phyloP scores from a whole-genome alignment of 1,284 basidiomycete species.

The Lentinula novae-zelandiae region DNA sequence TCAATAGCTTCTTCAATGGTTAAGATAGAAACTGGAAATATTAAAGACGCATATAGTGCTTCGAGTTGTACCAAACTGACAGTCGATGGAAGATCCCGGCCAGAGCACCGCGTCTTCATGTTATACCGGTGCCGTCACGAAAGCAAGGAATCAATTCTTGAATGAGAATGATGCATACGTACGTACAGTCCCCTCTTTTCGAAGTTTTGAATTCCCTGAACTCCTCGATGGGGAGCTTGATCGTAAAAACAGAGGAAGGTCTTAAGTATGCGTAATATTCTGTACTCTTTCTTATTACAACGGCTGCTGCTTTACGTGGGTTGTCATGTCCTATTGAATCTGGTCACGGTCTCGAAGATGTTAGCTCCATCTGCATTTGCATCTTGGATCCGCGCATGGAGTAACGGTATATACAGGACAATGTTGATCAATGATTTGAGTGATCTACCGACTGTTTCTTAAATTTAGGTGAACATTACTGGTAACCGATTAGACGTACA shows the following conservation, averaged over 20 bases:
- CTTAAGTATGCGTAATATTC: not conserved
- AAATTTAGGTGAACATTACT: no score
- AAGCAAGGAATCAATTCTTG: not conserved
- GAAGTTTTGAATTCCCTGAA: not conserved
- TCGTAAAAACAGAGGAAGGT: not conserved
- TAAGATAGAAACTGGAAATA: no score
- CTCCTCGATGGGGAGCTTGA: not conserved
- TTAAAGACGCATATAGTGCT: not conserved
- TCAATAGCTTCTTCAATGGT: no score
- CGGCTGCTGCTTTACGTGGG: no score
- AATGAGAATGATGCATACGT: not conserved
- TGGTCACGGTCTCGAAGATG: no score
- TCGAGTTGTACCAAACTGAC: not conserved
- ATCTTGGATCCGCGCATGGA: no score
- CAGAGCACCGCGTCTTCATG: not conserved
- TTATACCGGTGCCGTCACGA: not conserved
- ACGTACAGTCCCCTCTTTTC: not conserved
- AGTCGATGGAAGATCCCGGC: not conserved
- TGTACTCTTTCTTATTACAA: not conserved
- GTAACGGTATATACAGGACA: no score
- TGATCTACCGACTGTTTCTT: no score
- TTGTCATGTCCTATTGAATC: no score
- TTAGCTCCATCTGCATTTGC: no score
- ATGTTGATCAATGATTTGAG: no score
- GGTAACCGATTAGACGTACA: no score